phyloP scores from a whole-genome alignment of 139 green algal species.

The Chlorella sp. region DNA sequence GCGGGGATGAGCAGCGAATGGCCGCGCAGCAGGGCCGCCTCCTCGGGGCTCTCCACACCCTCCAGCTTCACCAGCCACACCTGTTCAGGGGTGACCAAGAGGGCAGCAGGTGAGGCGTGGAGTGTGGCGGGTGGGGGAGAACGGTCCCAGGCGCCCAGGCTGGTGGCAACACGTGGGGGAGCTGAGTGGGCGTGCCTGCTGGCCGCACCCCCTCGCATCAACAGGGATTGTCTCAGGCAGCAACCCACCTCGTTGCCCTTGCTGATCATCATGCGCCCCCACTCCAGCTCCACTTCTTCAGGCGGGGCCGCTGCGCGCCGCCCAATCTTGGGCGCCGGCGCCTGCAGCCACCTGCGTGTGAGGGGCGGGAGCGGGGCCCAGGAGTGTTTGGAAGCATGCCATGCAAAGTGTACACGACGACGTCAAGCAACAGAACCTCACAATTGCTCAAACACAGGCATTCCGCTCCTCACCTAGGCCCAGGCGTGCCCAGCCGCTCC shows the following conservation, averaged over 20 bases:
- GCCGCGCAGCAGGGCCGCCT: conserved; percentile 37
- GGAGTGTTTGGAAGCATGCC: neutral
- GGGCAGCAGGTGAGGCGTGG: neutral
- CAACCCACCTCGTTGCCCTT: conserved; percentile 41
- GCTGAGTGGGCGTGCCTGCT: too few species aligned
- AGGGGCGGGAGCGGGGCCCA: neutral
- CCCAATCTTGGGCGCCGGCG: conserved; percentile 37
- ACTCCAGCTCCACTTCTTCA: conserved; percentile 31
- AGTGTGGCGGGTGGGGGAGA: neutral
- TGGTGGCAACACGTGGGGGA: too few species aligned
- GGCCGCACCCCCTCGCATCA: too few species aligned
- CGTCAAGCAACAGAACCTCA: neutral
- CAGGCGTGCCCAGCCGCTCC: conserved; percentile 48
- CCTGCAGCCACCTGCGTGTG: conserved; percentile 33
- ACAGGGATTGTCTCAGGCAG: too few species aligned
- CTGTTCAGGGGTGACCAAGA: neutral
- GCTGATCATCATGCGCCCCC: conserved; percentile 35
- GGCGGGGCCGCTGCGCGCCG: neutral
- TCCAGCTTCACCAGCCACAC: conserved; percentile 60
- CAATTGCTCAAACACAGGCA: neutral
- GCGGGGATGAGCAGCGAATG: conserved; percentile 47
- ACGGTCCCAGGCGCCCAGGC: neutral
- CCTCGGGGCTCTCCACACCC: conserved; percentile 47
- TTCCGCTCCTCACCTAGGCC: conserved; percentile 26
- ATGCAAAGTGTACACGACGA: neutral